Conservation (phyloP, 2,329 filamentous ascomycete genomes). For the Aspergillus terreus region DNA sequence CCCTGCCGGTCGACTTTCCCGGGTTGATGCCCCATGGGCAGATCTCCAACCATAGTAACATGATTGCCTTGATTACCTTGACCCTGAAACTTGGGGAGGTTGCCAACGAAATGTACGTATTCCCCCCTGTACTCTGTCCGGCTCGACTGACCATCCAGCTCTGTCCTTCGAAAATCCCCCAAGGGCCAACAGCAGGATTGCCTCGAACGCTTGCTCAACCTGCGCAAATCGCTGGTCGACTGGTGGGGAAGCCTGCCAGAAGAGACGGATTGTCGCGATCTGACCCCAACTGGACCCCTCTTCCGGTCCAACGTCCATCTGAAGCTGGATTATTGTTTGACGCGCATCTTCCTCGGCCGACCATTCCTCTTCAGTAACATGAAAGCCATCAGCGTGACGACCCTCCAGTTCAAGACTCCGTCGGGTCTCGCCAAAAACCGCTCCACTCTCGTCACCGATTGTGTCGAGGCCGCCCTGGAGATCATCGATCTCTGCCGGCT, state of each 20-base stretch:
- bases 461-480: slow-evolving; percentile 51
- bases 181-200: slow-evolving; percentile 39
- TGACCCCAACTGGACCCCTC: slow-evolving; percentile 38
- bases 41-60: slow-evolving; percentile 44
- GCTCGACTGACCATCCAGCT: slow-evolving; percentile 28
- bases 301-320: slow-evolving; percentile 51
- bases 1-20: slow-evolving; percentile 47
- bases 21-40: slow-evolving; percentile 41
- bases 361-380: slow-evolving; percentile 49
- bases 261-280: slow-evolving; percentile 38
- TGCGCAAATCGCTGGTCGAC: slow-evolving; percentile 37
- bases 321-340: slow-evolving; percentile 51
- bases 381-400: slow-evolving; percentile 24
- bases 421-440: slow-evolving; percentile 33
- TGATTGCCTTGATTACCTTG: slow-evolving; percentile 47
- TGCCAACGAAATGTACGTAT: slow-evolving; percentile 38
- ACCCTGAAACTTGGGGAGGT: slow-evolving; percentile 40
- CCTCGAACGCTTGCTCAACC: slow-evolving; percentile 36
- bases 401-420: slow-evolving; percentile 23
- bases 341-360: slow-evolving; percentile 53
- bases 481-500: slow-evolving; percentile 50
- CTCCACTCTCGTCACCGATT: slow-evolving; percentile 47
- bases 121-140: not conserved
- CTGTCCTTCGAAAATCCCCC: slow-evolving; percentile 35
- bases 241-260: slow-evolving; percentile 42